phyloP scores from a whole-genome alignment of 2,329 filamentous ascomycete genomes.

The Fusarium sublunatum region DNA sequence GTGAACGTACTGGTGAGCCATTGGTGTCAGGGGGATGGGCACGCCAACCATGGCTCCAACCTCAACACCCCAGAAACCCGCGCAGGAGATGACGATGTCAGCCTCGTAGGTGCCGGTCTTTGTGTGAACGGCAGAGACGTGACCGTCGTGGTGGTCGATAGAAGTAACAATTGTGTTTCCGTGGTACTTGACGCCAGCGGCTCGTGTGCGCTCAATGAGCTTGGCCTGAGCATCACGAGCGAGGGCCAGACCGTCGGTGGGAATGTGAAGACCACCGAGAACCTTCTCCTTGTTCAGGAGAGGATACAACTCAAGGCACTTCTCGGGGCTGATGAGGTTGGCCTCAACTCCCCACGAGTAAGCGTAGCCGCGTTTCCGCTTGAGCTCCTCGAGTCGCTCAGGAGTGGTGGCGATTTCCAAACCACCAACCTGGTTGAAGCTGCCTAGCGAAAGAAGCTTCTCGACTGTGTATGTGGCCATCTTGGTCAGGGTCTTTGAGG shows the following conservation, averaged over 20 bases:
- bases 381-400: conserved; percentile 68
- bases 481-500: conserved; percentile 66
- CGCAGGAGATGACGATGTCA: conserved; percentile 71
- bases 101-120: conserved; percentile 61
- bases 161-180: conserved; percentile 67
- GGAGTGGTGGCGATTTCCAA: conserved; percentile 71
- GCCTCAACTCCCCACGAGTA: conserved; percentile 70
- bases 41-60: conserved; percentile 70
- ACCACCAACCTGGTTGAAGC: conserved; percentile 72
- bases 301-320: conserved; percentile 66
- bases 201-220: conserved; percentile 67
- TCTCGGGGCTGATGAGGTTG: conserved; percentile 61
- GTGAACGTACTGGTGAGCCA: conserved; percentile 73
- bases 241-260: conserved; percentile 69
- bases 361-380: conserved; percentile 71
- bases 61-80: conserved; percentile 74
- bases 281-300: conserved; percentile 64
- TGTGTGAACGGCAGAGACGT: conserved; percentile 67
- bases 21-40: conserved; percentile 67
- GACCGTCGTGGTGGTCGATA: conserved; percentile 60
- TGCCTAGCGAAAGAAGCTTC: conserved; percentile 67
- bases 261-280: conserved; percentile 69
- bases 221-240: conserved; percentile 71
- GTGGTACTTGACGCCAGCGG: conserved; percentile 69
- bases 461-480: conserved; percentile 72